Evolutionary conservation across 345 rosid genomes (phyloP), one percentile per base, ranked within the genome.

Genomic region (Eutrema yunnanense): DNA sequence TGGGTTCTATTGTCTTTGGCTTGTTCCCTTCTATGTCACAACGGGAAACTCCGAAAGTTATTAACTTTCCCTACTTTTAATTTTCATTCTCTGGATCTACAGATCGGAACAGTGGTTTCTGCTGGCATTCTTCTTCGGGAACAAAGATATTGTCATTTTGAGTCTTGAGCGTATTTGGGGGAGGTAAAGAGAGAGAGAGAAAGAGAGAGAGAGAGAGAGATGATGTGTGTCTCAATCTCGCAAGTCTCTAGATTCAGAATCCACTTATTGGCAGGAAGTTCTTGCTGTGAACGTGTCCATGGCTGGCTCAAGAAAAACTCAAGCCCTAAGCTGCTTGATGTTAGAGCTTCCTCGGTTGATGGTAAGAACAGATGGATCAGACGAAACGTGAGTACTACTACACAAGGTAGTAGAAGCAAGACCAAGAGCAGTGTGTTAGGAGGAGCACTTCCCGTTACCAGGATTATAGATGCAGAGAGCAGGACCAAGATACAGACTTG

Each of bases 351-450:
- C 50, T 82, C 76, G 2, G 74, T 78, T 58, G 83, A 88, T 81
- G 88, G 90, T 59, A 84, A 84, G 73, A 82, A 69, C 71, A 79
- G 81, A 83, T 89, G 89, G 88, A 79, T 70, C 57, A 80, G 87
- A 62, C 81, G 86, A 72, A 80, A 85, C 46, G 43, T 75, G 44
- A 82, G 86, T 62, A 81, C 97, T 63, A 74, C 44, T 8, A 60
- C 77, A 12, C 76, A 36, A 72, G 72, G 78, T 49, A 66, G 80
- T 33, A 81, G 80, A 40, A 72, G 80, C 53, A 71, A 64, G 54
- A 66, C 84, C 48, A 78, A 78, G 69, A 72, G 55, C 33, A 71
- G 77, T 60, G 58, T 80, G 38, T 72, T 79, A 65, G 89, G 78
- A 47, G 81, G 76, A 74, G 71, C 81, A 48, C 51, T 86, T 73